Conservation (phyloP, 768 basidiomycete genomes). For the Boletales sp. region DNA sequence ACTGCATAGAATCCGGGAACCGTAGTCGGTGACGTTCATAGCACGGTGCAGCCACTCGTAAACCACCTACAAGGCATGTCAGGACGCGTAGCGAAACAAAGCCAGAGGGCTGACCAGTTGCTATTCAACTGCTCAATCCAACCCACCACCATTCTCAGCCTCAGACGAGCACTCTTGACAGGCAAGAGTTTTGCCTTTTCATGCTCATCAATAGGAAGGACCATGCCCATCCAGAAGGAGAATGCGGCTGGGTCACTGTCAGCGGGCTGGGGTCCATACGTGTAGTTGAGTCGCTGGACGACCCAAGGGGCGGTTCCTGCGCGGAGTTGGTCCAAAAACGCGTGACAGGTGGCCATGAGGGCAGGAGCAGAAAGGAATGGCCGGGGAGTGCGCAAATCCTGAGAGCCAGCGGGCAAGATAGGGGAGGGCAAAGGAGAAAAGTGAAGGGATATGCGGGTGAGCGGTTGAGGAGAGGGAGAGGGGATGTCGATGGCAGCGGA, state of each 20-base stretch:
- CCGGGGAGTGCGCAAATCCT: neutral
- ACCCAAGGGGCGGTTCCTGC: slow-evolving; percentile 89
- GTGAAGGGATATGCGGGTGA: slow-evolving; percentile 14
- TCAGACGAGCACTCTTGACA: slow-evolving; percentile 70
- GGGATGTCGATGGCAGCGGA: slow-evolving; percentile 9
- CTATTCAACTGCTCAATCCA: slow-evolving; percentile 85
- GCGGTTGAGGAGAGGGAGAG: slow-evolving; percentile 10
- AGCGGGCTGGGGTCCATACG: slow-evolving; percentile 72
- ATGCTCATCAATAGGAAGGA: slow-evolving; percentile 88
- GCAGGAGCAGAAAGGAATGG: slow-evolving; percentile 18
- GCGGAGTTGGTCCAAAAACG: slow-evolving; percentile 58
- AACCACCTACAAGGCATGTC: slow-evolving; percentile 59
- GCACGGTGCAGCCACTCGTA: slow-evolving; percentile 63
- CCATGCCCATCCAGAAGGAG: slow-evolving; percentile 86
- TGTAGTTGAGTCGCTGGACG: slow-evolving; percentile 76
- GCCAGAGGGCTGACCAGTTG: slow-evolving; percentile 43
- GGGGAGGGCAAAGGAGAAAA: slow-evolving; percentile 9
- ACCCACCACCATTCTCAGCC: slow-evolving; percentile 82
- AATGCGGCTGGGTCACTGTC: slow-evolving; percentile 61
- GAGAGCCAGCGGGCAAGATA: neutral
- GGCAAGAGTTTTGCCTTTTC: slow-evolving; percentile 87
- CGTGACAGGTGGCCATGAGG: slow-evolving; percentile 53
- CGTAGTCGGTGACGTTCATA: slow-evolving; percentile 22
- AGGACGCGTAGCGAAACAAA: slow-evolving; percentile 16
- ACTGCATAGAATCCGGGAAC: slow-evolving; percentile 11